Evolutionary conservation across 2,329 filamentous ascomycete genomes (phyloP), one percentile per base, ranked within the genome.

Genomic region (Verticillium tricorpus): DNA sequence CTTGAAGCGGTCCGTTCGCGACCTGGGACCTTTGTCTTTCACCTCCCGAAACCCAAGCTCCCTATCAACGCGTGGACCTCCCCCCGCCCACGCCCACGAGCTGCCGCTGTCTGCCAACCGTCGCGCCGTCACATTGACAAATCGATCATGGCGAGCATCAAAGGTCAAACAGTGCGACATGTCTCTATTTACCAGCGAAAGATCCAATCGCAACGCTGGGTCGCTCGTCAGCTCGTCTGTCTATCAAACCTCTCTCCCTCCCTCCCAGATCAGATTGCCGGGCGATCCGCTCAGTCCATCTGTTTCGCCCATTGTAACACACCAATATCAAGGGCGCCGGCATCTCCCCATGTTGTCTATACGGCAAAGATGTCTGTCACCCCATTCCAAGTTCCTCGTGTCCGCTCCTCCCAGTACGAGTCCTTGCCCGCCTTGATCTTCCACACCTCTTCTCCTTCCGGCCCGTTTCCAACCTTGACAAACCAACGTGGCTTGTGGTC

Each of bases 351-450:
- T 40, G 11, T 17, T 12, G 58, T 32, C 58, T 62, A 63, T 17
- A 35, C 61, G 25, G 62, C 69, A 67, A 84, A 87, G 59, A 87
- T 78, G 56, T 84, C 76, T 65, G 80, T 77, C 37, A 85, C 73
- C 5, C 82, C 82, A 4, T 71, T 74, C 92, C 91, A 97, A 61
- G 80, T 80, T 1, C 88, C 88, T 66, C 79, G 85, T 2, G 81
- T 83, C 64, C 94, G 85, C 76, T 92, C 89, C 72, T 97, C 93
- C 95, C 95, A 99, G 76, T 99, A 99, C 9, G 92, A 89, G 19
- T 96, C 92, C 75, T 89, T 93, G 22, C 93, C 92, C 2, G 81
- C 80, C 78, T 89, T 95, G 65, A 97, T 75, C 69, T 87, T 84
- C 91, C 91, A 91, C 12, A 89, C 81, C 71, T 90, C 87, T 71